Conservation (phyloP, 129 eudicot genomes). For the Logfia minima region DNA sequence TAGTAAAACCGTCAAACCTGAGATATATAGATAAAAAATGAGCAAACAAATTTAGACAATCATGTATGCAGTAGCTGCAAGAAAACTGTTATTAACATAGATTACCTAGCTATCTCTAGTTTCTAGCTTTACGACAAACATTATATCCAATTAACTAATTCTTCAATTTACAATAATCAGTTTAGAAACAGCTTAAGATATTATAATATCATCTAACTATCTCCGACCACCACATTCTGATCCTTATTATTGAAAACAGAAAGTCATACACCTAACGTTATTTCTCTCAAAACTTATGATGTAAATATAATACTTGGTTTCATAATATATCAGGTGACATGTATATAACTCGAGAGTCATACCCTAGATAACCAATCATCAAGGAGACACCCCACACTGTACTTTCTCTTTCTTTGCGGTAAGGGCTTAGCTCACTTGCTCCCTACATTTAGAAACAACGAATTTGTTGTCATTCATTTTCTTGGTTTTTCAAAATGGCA, state of each 20-base stretch:
- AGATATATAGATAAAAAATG: not conserved
- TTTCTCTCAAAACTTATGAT: not conserved
- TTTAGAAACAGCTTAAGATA: not conserved
- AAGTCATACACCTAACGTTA: not conserved
- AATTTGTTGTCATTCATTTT: constrained; percentile 7
- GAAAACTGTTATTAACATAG: not conserved
- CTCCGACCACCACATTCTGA: no score
- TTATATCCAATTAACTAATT: not conserved
- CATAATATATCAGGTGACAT: not conserved
- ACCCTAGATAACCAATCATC: constrained; percentile 98
- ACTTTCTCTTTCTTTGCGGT: constrained; percentile 79
- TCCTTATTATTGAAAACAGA: not conserved
- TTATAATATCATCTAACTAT: no score
- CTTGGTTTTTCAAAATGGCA: not conserved
- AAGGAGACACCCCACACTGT: constrained; percentile 96
- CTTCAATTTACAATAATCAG: not conserved
- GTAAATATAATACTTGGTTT: not conserved
- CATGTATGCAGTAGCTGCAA: not conserved
- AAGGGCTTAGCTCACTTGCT: constrained; percentile 69
- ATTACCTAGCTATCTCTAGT: not conserved
- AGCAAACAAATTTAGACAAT: not conserved
- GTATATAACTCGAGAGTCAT: constrained; percentile 15
- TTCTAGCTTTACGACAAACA: not conserved
- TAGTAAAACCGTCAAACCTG: constrained; percentile 96
- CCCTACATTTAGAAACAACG: constrained; percentile 42